Conservation (phyloP, 345 rosid genomes). For the Erucastrum elatum region DNA sequence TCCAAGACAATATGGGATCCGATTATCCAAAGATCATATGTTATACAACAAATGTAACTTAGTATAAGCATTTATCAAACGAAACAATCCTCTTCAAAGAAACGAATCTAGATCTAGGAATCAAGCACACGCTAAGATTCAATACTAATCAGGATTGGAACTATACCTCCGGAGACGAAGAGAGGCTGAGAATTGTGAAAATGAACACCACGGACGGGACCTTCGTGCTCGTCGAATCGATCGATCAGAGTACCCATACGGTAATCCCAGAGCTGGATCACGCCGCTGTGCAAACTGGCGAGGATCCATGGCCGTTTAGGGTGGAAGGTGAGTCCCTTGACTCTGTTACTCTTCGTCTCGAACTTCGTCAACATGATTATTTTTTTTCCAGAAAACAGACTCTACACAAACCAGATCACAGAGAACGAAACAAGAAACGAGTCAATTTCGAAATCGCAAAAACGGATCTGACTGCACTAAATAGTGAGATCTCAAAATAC, state of each 20-base stretch:
- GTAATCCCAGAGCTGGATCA: conserved; percentile 97
- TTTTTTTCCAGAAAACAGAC: background rate
- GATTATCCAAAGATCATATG: background rate
- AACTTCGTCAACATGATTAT: conserved; percentile 79
- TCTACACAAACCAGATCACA: conserved; percentile 32
- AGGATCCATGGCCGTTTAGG: conserved; percentile 93
- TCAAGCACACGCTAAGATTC: background rate
- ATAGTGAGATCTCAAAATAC: background rate
- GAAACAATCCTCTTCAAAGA: background rate
- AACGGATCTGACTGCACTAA: background rate
- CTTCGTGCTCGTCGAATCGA: conserved; percentile 89
- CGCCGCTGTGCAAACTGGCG: conserved; percentile 95
- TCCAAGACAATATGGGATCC: background rate
- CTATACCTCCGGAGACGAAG: conserved; percentile 93
- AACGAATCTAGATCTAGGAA: background rate
- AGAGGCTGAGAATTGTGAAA: conserved; percentile 89
- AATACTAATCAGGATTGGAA: background rate
- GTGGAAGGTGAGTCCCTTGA: conserved; percentile 90
- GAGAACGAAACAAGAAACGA: background rate
- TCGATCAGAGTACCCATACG: conserved; percentile 91
- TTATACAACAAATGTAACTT: background rate
- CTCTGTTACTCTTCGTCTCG: conserved; percentile 95
- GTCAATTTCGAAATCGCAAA: background rate
- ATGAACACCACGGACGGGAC: conserved; percentile 95
- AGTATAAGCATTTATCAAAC: background rate